Conservation (phyloP, 345 rosid species). For the Eucalyptus curtisii region DNA sequence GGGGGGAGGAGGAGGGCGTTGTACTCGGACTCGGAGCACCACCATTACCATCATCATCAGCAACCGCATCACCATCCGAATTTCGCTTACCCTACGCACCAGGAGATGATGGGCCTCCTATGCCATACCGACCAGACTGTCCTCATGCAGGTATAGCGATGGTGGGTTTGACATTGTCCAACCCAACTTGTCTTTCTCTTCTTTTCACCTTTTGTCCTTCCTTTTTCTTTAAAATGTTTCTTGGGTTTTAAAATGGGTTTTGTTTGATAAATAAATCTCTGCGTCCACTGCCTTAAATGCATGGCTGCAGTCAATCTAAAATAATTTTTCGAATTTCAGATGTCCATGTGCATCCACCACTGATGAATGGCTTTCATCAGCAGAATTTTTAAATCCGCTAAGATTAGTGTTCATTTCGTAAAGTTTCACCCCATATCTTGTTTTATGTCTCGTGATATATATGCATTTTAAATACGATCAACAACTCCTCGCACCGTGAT, state of each 20-base stretch:
- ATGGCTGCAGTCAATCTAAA: background rate
- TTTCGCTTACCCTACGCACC: background rate
- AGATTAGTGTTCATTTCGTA: background rate
- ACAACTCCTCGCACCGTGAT: background rate
- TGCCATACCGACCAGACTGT: background rate
- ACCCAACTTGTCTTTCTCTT: background rate
- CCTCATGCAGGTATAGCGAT: background rate
- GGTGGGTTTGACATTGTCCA: background rate
- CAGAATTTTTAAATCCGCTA: background rate
- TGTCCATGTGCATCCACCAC: background rate
- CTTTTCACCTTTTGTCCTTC: background rate
- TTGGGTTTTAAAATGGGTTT: background rate
- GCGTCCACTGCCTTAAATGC: background rate
- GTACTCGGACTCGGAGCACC: background rate
- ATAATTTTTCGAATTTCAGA: background rate
- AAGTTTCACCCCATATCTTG: background rate
- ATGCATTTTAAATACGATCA: conserved; percentile 6
- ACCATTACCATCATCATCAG: background rate
- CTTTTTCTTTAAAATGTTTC: background rate
- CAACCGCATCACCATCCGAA: background rate
- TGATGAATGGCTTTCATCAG: background rate
- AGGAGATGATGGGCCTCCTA: background rate
- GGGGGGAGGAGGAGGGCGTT: background rate
- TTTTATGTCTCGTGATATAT: background rate
- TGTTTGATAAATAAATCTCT: background rate